These are phyloP conservation scores for Plectosphaerella plurivora DNA, from an alignment of 2,329 filamentous ascomycete genomes.

Conservation along the genomic window DNA sequence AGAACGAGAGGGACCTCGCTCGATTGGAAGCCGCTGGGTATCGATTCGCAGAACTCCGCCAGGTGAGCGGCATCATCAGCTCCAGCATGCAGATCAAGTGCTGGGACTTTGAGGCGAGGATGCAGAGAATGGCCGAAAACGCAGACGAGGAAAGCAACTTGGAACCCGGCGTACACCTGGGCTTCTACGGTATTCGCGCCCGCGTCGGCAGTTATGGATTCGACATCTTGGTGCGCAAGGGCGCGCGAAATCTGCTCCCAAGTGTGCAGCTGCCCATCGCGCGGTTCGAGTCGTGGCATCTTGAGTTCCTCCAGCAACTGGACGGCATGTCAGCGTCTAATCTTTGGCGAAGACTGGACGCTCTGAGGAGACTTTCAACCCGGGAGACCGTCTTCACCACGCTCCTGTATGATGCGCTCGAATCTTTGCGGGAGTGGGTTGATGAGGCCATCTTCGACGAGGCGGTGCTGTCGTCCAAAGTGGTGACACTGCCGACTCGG, in stretches of 20 bases:
- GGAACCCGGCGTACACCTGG: constrained; percentile 50
- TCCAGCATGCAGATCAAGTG: constrained; percentile 70
- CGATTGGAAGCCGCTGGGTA: constrained; percentile 68
- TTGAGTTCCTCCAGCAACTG: constrained; percentile 48
- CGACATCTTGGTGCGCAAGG: constrained; percentile 56
- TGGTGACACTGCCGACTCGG: constrained; percentile 32
- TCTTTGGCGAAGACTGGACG: constrained; percentile 31
- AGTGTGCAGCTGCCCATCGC: constrained; percentile 49
- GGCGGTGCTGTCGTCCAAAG: constrained; percentile 36
- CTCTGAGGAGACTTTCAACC: constrained; percentile 28
- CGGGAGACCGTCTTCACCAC: constrained; percentile 39
- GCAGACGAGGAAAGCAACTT: constrained; percentile 40
- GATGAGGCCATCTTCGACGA: constrained; percentile 41
- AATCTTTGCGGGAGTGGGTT: constrained; percentile 33
- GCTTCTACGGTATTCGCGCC: constrained; percentile 53
- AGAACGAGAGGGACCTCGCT: constrained; percentile 52
- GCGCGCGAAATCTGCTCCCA: constrained; percentile 56
- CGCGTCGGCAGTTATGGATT: constrained; percentile 51
- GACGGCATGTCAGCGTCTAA: constrained; percentile 35
- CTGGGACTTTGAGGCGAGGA: constrained; percentile 53
- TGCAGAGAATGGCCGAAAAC: constrained; percentile 62
- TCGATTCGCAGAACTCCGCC: constrained; percentile 67
- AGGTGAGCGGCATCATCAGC: constrained; percentile 65
- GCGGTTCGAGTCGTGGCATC: constrained; percentile 49
- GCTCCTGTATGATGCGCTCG: constrained; percentile 37